Evolutionary conservation across 2,329 filamentous ascomycete genomes (phyloP), one percentile per base, ranked within the genome.

Genomic region (Ilyonectria sp.): DNA sequence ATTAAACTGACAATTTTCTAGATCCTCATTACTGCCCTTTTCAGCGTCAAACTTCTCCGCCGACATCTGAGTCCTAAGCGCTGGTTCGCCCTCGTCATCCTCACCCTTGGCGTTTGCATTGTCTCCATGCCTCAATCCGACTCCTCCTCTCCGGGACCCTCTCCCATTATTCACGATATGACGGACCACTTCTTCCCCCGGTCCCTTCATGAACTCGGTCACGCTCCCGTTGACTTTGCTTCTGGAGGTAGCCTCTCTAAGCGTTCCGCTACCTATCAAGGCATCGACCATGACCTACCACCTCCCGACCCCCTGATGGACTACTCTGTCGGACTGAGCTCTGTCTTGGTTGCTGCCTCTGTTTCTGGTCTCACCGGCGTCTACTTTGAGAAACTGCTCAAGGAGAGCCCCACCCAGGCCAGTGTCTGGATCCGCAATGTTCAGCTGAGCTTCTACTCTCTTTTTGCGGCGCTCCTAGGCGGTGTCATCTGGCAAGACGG

Each of bases 381-480:
- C 1, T 94, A 93, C 75, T 95, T 95, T 71, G 93, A 98, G 80
- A 98, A 97, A 82, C 91, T 98, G 3, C 85, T 98, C 62, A 97
- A 97, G 79, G 93, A 97, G 71, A 92, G 93, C n/a, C 87, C 89
- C 0, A 87, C 87, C 2, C 87, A 90, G 54, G 91, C 91, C 6
- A 95, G 94, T 1, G 86, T 98, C 15, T 99, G 96, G 96, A 91
- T 96, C 49, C 91, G 96, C 69, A 99, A 98, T 79, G 92, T 98
- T 53, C 96, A 99, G 80, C 85, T 99, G 26, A 95, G 94, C 1
- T 93, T 98, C 77, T 99, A 97, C 83, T 97, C 95, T 1, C 85
- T 98, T 1, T 95, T 98, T 75, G 94, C 95, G 0, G 93, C 95
- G 1, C 85, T 98, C 0, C 90, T 98, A 64, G 87, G 97, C 59